Base-by-base conservation (phyloP, 257 asterid genomes). In the Petrea volubilis region DNA sequence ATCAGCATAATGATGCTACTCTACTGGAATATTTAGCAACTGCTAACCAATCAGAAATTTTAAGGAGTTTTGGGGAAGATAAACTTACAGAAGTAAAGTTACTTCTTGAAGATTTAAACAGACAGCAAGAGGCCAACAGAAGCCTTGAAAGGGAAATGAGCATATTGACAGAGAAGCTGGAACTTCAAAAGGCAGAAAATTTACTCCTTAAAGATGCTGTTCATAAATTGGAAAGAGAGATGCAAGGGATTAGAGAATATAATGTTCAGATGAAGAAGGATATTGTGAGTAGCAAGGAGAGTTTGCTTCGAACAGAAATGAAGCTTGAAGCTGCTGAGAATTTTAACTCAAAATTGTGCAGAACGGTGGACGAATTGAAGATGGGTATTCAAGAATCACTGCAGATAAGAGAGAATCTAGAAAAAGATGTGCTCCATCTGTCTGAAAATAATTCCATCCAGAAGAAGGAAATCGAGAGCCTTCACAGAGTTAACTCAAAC, bases 291-390 rank as follows among this genome's bases (percentile, higher is more conserved):
- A 86, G 79, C 9, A 74, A 82, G 60, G 86, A 82, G 7, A 64
- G 25, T 25, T 64, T 88, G 76, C 66, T 64, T 36, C 82, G 81
- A 71, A 86, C 73, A 50, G 93, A 79, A 71, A 65, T 60, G 60
- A 88, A 83, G 84, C 86, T 95, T 68, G 76, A 78, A 63, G 76
- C 84, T 28, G 83, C 91, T 15, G 94, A 89, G 50, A 79, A 31
- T 62, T 40, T 66, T 82, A 91, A 89, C 81, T 55, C 74, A 1
- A 79, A 81, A 44, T 65, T 88, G 76, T 77, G 79, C 72, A 76
- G 53, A 60, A 88, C 73, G 11, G 78, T 90, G 23, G 84, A 87
- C 64, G 91, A 64, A 21, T 84, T 90, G 67, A 85, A 81, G 81
- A 62, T 47, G 12, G 88, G 83, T 56, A 47, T 78, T 62, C 88